phyloP scores from a whole-genome alignment of 176 grass and related monocot genomes.

The Elaeis guineensis region DNA sequence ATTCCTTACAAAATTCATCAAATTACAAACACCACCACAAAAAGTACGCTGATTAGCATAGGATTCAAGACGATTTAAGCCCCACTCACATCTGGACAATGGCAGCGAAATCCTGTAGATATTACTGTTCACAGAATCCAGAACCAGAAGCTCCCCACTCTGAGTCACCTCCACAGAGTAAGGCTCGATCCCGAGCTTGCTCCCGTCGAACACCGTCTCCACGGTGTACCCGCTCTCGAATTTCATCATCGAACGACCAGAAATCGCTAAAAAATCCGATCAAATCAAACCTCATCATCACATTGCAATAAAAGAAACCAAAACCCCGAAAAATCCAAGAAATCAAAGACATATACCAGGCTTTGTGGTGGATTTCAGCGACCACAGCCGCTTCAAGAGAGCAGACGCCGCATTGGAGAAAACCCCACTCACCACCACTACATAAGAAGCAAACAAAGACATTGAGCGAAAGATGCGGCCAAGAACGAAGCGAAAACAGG shows the following conservation, averaged over 20 bases:
- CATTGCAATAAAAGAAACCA: neutral
- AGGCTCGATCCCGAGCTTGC: conserved; percentile 94
- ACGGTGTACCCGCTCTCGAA: conserved; percentile 91
- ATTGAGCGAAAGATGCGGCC: neutral
- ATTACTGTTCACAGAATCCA: conserved; percentile 99
- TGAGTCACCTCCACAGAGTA: conserved; percentile 70
- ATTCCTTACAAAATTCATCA: neutral
- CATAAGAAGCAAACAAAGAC: neutral
- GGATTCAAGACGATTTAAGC: conserved; percentile 5
- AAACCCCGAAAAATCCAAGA: conserved; percentile 14
- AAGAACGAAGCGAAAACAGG: neutral
- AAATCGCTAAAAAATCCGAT: conserved; percentile 21
- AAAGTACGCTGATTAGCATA: neutral
- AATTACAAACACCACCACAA: conserved; percentile 9
- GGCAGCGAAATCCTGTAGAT: conserved; percentile 75
- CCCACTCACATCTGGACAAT: conserved; percentile 66
- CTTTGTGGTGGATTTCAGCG: conserved; percentile 63
- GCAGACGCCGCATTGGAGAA: conserved; percentile 52
- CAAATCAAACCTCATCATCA: neutral
- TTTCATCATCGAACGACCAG: conserved; percentile 59
- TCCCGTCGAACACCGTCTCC: conserved; percentile 94
- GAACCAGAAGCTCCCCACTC: conserved; percentile 65
- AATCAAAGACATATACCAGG: conserved; percentile 40
- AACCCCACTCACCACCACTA: conserved; percentile 57
- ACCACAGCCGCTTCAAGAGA: conserved; percentile 65